phyloP scores from a whole-genome alignment of 192 early-diverging fungal genomes.

The Dissophora ornata region DNA sequence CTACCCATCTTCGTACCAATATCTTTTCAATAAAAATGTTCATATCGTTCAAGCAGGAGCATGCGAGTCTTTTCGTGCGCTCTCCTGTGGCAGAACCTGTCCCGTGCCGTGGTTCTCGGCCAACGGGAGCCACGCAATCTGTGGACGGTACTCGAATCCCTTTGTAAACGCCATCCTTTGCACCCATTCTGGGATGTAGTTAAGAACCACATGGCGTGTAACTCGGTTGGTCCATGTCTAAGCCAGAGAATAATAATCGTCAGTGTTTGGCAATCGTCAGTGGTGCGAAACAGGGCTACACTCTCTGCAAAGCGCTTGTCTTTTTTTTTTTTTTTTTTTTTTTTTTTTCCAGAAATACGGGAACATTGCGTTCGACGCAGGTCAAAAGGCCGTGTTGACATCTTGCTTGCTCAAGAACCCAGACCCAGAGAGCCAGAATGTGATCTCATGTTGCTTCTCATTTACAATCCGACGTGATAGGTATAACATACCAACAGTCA shows the following conservation, averaged over 20 bases:
- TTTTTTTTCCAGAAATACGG: slow-evolving; percentile 81
- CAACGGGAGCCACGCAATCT: slow-evolving; percentile 6
- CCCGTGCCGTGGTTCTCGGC: neutral
- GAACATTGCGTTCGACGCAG: slow-evolving; percentile 96
- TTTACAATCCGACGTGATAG: slow-evolving; percentile 96
- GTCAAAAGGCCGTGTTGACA: slow-evolving; percentile 96
- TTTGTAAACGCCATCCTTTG: neutral
- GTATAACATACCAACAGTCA: slow-evolving; percentile 79
- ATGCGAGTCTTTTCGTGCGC: no score
- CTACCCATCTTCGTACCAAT: no score
- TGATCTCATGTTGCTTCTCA: slow-evolving; percentile 89
- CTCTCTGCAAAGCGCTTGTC: no score
- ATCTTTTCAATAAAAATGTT: no score
- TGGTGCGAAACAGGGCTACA: no score
- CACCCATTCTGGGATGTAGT: slow-evolving; percentile 4
- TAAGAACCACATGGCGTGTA: neutral
- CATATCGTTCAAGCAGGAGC: no score
- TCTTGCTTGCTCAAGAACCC: slow-evolving; percentile 84
- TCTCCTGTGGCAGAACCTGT: neutral
- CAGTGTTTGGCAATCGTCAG: no score
- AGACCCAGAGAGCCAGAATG: slow-evolving; percentile 60
- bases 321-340: neutral
- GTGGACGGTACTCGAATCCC: neutral
- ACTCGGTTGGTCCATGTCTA: neutral
- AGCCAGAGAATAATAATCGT: no score